Percentiles rank a stretch among this genome's conserved stretches.
These are phyloP conservation scores for Trichocladium antarcticum DNA, from an alignment of 495 filamentous ascomycete species.

Conservation along the genomic window DNA sequence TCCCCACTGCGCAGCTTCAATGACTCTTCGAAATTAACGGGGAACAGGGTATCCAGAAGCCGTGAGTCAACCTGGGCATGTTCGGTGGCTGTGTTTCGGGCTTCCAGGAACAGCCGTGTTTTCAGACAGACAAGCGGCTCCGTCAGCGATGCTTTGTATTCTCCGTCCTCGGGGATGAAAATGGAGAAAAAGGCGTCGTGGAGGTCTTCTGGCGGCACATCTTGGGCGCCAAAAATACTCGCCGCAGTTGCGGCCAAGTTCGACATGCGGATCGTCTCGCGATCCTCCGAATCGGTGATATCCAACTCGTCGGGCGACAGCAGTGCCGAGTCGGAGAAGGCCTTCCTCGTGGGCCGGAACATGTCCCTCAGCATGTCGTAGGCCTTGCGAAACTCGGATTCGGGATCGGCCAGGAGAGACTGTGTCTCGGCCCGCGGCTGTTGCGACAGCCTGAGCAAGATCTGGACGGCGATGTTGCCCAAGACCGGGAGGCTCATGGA, in stretches of 20 bases:
- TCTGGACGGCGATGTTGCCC: slow-evolving; percentile 36
- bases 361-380: slow-evolving; percentile 68
- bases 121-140: slow-evolving; percentile 75
- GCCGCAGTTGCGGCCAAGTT: slow-evolving; percentile 80
- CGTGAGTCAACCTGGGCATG: slow-evolving; percentile 49
- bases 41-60: slow-evolving; percentile 64
- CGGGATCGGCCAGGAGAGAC: slow-evolving; percentile 56
- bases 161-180: slow-evolving; percentile 62
- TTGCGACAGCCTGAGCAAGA: slow-evolving; percentile 36
- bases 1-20: slow-evolving; percentile 56
- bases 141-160: slow-evolving; percentile 44
- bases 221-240: slow-evolving; percentile 70
- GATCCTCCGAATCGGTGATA: slow-evolving; percentile 52
- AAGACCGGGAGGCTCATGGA: slow-evolving; percentile 34
- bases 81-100: slow-evolving; percentile 47
- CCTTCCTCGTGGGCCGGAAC: slow-evolving; percentile 69
- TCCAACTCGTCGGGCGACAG: slow-evolving; percentile 68
- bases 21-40: slow-evolving; percentile 51
- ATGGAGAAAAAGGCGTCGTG: slow-evolving; percentile 77
- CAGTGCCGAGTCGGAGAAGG: slow-evolving; percentile 58
- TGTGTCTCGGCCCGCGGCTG: slow-evolving; percentile 51
- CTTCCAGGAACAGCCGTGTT: slow-evolving; percentile 72
- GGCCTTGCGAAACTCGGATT: slow-evolving; percentile 68
- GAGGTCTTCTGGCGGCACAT: slow-evolving; percentile 70
- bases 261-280: slow-evolving; percentile 69